Evolutionary conservation across 495 filamentous ascomycete genomes (phyloP), one percentile per base, ranked within the genome.

Genomic region (Barbatosphaeria neglecta): DNA sequence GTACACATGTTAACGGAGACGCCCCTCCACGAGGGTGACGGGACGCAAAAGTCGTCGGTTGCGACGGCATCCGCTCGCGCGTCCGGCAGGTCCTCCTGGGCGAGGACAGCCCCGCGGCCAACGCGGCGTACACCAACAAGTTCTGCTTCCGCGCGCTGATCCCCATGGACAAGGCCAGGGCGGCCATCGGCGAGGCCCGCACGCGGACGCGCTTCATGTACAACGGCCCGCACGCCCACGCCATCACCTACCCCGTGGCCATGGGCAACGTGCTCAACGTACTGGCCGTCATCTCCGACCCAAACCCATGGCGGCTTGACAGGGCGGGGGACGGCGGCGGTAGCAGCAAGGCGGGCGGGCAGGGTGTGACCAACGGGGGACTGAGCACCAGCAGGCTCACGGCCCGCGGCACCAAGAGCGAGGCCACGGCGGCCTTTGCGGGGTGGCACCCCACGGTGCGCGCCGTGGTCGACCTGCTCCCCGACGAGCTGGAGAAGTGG

Each of bases 401-500:
- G 0, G 53, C 59, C 0, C 46, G 47, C 0, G 68, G 61, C 2
- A 45, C 22, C 25, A 66, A 59, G 43, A 22, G 13, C 4, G 66
- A 73, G 28, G 61, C 52, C 0, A 37, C 51, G 5, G 50, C 44
- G 0, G 55, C 62, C 0, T 76, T 70, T 28, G 45, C 37, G 0
- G 50, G 46, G 0, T 80, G 70, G 66, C 58, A 66, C 15, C 55
- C 59, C 0, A 59, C 58, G 0, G 66, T 69, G 10, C 53, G 61
- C 0, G 53, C 45, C 0, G 58, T 78, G 16, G 60, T 68, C 6
- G 58, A 65, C 0, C 50, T 77, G 10, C 48, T 78, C 9, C 63
- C 67, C 0, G 64, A 67, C 1, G 37, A 63, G 40, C 54, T 76
- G 40, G 70, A 77, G 45, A 73, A 73, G 46, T 78, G 75, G 75